phyloP scores from a whole-genome alignment of 2,329 filamentous ascomycete species.

The Ceratocystiopsis sp. region DNA sequence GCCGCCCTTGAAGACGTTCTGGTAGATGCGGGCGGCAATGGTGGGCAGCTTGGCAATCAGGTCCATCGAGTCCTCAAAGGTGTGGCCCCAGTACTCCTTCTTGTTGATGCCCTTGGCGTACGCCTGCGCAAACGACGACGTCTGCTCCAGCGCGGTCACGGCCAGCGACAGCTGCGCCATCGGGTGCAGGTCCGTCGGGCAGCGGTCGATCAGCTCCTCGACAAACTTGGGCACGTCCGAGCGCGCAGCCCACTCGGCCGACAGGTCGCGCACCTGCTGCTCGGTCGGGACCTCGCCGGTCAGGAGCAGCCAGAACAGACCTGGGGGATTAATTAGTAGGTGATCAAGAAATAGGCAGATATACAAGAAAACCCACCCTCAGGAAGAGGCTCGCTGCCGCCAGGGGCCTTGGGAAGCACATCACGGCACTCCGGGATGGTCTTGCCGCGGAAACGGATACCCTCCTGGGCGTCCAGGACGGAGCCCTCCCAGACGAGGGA shows the following conservation, averaged over 20 bases:
- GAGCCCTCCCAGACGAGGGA: slow-evolving; percentile 97
- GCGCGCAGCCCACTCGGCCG: slow-evolving; percentile 95
- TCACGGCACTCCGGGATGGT: slow-evolving; percentile 99
- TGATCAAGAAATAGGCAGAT: neutral
- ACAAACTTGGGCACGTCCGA: slow-evolving; percentile 95
- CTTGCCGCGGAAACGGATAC: slow-evolving; percentile 98
- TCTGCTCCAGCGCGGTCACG: slow-evolving; percentile 95
- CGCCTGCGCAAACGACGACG: slow-evolving; percentile 93
- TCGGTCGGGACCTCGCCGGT: slow-evolving; percentile 95
- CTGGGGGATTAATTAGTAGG: slow-evolving; percentile 18
- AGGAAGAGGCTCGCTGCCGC: slow-evolving; percentile 89
- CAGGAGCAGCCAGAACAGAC: slow-evolving; percentile 98
- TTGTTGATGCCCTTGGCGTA: slow-evolving; percentile 99
- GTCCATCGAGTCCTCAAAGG: slow-evolving; percentile 99
- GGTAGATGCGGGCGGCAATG: slow-evolving; percentile 97
- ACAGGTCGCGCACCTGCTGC: slow-evolving; percentile 96
- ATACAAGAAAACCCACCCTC: slow-evolving; percentile 43
- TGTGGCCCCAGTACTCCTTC: slow-evolving; percentile 99
- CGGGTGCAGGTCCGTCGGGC: slow-evolving; percentile 95
- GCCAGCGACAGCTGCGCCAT: slow-evolving; percentile 99
- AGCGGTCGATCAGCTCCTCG: slow-evolving; percentile 99
- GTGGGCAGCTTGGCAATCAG: slow-evolving; percentile 98
- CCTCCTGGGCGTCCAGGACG: slow-evolving; percentile 95
- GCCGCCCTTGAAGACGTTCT: slow-evolving; percentile 99
- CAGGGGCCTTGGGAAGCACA: slow-evolving; percentile 89